These are phyloP conservation scores for Leccinum brunneo-olivaceum DNA, from an alignment of 1,284 basidiomycete genomes.

Conservation along the genomic window DNA sequence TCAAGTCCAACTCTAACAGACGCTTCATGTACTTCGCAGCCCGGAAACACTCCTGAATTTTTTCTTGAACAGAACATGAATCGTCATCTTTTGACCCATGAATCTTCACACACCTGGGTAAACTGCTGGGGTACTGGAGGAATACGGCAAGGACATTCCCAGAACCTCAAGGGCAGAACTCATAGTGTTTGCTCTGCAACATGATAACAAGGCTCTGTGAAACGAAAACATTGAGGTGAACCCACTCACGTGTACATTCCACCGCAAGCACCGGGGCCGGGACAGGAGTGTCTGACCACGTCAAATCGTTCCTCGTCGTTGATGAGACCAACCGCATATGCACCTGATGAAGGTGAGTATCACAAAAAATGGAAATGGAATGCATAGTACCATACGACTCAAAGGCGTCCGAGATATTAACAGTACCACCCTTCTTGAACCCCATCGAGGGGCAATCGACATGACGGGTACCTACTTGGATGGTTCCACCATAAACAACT, in stretches of 20 bases:
- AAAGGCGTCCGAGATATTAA: slow-evolving; percentile 79
- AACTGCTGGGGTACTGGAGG: slow-evolving; percentile 77
- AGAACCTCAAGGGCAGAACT: slow-evolving; percentile 85
- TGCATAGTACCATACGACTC: slow-evolving; percentile 62
- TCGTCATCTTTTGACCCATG: neutral
- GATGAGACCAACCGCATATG: slow-evolving; percentile 68
- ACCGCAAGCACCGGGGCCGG: slow-evolving; percentile 72
- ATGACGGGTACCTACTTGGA: slow-evolving; percentile 67
- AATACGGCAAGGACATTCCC: slow-evolving; percentile 88
- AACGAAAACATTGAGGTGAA: neutral
- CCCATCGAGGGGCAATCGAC: slow-evolving; percentile 77
- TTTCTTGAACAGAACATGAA: slow-evolving; percentile 42
- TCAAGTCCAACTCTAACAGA: slow-evolving; percentile 80
- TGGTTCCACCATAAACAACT: slow-evolving; percentile 82
- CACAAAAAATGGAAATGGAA: slow-evolving; percentile 1
- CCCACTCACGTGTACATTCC: slow-evolving; percentile 73
- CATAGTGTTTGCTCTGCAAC: slow-evolving; percentile 75
- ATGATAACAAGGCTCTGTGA: neutral
- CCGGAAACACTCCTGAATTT: slow-evolving; percentile 78
- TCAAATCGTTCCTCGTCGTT: slow-evolving; percentile 73
- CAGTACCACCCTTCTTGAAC: slow-evolving; percentile 70
- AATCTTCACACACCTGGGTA: slow-evolving; percentile 49
- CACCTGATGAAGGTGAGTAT: slow-evolving; percentile 39
- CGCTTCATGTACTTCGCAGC: slow-evolving; percentile 80
- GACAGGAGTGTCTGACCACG: slow-evolving; percentile 77